Evolutionary conservation across 495 filamentous ascomycete genomes (phyloP).

Genomic region (Neurospora discreta): DNA sequence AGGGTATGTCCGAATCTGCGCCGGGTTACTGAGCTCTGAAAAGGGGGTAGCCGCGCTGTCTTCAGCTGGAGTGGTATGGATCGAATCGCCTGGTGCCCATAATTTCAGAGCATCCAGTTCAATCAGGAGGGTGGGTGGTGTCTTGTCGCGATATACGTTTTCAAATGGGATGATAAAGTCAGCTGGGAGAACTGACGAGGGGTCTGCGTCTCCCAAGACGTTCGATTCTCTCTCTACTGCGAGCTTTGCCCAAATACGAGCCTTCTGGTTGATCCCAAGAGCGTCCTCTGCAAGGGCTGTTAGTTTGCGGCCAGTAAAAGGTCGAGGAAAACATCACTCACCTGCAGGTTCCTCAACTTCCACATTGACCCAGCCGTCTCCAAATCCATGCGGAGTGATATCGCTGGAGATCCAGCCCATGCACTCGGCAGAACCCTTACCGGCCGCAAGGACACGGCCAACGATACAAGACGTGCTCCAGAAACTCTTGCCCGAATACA

Average conservation of each 20-base stretch:
- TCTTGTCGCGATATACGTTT: conserved; percentile 32
- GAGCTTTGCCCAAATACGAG: conserved; percentile 36
- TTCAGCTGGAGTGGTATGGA: conserved; percentile 22
- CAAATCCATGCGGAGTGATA: conserved; percentile 37
- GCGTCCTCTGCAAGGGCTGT: conserved; percentile 25
- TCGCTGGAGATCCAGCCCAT: conserved; percentile 67
- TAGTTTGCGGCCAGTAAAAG: background rate
- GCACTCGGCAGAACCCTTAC: conserved; percentile 55
- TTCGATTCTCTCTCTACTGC: conserved; percentile 39
- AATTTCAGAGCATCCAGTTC: conserved; percentile 35
- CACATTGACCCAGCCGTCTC: conserved; percentile 57
- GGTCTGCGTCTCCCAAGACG: conserved; percentile 40
- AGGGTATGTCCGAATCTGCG: conserved; percentile 34
- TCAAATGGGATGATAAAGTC: conserved; percentile 49
- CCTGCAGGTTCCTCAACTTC: conserved; percentile 39
- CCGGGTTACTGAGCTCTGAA: conserved; percentile 21
- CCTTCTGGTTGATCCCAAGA: conserved; percentile 30
- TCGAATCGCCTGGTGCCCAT: conserved; percentile 21
- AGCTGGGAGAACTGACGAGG: conserved; percentile 37
- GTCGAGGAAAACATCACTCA: conserved; percentile 13
- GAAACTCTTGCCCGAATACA: conserved; percentile 58
- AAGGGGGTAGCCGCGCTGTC: conserved; percentile 23
- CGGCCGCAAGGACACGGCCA: conserved; percentile 60
- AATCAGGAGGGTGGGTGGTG: conserved; percentile 26
- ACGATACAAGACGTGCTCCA: conserved; percentile 76